Base-by-base conservation (phyloP, 208 protist genomes). In the Novymonas esmeraldas region DNA sequence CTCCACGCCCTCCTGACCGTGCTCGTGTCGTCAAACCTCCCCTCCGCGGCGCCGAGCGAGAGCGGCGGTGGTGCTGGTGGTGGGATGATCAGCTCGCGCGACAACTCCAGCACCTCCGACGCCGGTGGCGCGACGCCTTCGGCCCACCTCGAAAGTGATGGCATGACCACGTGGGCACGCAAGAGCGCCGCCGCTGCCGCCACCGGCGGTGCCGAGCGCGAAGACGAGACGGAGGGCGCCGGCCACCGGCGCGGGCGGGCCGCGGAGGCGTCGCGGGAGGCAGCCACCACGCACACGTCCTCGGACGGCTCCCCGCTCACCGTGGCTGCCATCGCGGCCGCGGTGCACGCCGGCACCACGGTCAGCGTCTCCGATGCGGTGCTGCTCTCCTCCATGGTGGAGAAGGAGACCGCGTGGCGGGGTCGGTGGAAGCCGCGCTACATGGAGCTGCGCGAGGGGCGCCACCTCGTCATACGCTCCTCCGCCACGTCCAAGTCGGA, bases 381-480 rank as follows among this genome's bases (percentile, higher is more conserved):
- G 36, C 71, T 78, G 55, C 65, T 86, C 38, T 59, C 64, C 7
- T 80, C 77, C 13, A 64, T 75, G 38, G 84, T 89, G 48, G 70
- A 82, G 39, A 94, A 94, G 68, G 77, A 88, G 48, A 78, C 58
- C 7, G 80, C 76, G 46, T 91, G 88, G 88, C 79, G 75, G 4
- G 79, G 82, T 9, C 41, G 72, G 26, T 94, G 88, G 88, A 78
- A 76, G 57, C 58, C 72, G 45, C 84, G 88, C 11, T 78, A 85
- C 26, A 65, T 91, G 33, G 79, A 87, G 49, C 64, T 94, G 42
- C 70, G 58, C 22, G 80, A 89, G 31, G 81, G 78, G 31, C 70
- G 63, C 45, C 75, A 78, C 14, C 71, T 94, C 36, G 66, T 76
- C n/a, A 91, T 91, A 65, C 64, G 76, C 24, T 50, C 70, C 38